phyloP scores from a whole-genome alignment of 139 green algal genomes.

The Desmodesmus armatus region DNA sequence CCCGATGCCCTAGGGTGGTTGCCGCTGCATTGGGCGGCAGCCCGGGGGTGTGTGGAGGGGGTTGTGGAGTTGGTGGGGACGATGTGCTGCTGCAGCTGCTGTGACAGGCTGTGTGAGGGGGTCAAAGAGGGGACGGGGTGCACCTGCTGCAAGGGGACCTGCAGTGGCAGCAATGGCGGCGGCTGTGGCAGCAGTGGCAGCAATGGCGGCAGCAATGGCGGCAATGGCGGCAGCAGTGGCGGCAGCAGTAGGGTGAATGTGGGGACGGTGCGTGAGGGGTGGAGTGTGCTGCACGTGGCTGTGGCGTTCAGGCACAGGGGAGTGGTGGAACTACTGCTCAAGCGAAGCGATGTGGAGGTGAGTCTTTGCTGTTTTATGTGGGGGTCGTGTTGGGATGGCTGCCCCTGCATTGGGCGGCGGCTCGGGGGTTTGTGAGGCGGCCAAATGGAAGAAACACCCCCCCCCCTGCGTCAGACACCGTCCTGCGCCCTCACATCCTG shows the following conservation, averaged over 20 bases:
- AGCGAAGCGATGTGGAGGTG: no score
- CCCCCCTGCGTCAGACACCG: no score
- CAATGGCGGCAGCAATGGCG: background rate
- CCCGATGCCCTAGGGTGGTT: conserved; percentile 13
- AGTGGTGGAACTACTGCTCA: conserved; percentile 16
- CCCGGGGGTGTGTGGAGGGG: background rate
- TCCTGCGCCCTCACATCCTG: background rate
- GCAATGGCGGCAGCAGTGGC: conserved; percentile 29
- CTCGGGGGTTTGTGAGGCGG: no score
- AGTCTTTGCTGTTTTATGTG: no score
- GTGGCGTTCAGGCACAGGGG: background rate
- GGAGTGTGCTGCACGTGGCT: conserved; percentile 14
- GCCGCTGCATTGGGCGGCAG: conserved; percentile 36
- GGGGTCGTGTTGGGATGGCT: no score
- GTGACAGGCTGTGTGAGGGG: background rate
- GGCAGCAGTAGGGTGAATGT: background rate
- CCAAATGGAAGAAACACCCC: no score
- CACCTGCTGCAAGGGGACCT: no score
- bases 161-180: no score
- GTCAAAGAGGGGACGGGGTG: no score
- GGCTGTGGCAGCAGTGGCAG: conserved; percentile 4
- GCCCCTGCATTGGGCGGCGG: no score
- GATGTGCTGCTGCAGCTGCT: conserved; percentile 34
- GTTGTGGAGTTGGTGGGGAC: background rate
- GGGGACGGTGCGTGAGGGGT: background rate